Evolutionary conservation across 176 grass and related monocot species (phyloP), one percentile per base, ranked within the genome.

Genomic region (Aechmea fasciata): DNA sequence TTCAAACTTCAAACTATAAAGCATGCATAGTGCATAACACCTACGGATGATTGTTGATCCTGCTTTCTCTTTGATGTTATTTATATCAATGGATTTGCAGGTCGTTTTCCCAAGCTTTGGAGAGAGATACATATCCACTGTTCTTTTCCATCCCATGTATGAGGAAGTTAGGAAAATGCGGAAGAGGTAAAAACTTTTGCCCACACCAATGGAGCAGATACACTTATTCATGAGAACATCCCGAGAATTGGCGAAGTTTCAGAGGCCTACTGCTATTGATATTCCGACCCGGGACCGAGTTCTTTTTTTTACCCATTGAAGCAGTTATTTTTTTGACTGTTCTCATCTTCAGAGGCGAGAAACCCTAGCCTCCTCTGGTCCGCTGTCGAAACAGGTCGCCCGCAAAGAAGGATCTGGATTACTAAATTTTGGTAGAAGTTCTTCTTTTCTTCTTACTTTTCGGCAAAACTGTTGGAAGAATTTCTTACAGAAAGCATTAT

Each of bases 51-150:
- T n/a, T 41, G 6, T 19, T 64, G 18, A 69, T 59, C 26, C 77
- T 20, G 29, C n/a, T 75, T 33, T 1, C 55, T 17, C 48, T 24
- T 76, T 24, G 76, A 64, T 51, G 15, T 17, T 12, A 65, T 87
- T 10, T 50, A 68, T 22, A 51, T 17, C 14, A 9, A 66, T 77
- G 57, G 28, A 68, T 83, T 75, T 74, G 13, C 92, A 92, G 88
- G 88, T 96, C 70, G 74, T 96, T 72, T 96, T 96, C 57, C 92
- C 92, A 19, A 96, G 92, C 78, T 92, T 89, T 72, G 92, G 92
- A 66, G 92, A 96, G 71, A 92, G 92, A 76, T 89, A 96, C 67
- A 75, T 96, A 50, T 86, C 83, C 11, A 96, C 78, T 49, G 75
- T 84, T 47, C 75, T 96, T 52, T 96, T 92, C 77, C 88, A 76